Percentiles rank a stretch among this genome's conserved stretches.
Conservation (phyloP, 108 stramenopile species). For the Ochromonas danica region DNA sequence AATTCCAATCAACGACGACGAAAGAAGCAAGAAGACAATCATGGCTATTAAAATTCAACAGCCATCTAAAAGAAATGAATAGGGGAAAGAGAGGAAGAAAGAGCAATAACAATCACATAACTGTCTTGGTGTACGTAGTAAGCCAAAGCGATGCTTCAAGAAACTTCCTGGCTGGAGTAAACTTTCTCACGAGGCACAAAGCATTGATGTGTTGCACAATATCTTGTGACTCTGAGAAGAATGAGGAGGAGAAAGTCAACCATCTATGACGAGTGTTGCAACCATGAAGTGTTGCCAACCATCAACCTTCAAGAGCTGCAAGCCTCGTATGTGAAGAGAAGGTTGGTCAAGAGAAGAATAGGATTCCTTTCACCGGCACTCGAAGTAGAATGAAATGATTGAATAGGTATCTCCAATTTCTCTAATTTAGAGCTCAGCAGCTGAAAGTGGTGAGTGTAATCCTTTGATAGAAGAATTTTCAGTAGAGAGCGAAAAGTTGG, state of each 20-base stretch:
- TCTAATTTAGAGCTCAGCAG: slow-evolving; percentile 15
- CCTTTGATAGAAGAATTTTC: slow-evolving; percentile 9
- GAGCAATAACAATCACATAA: too few species aligned
- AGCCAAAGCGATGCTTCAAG: slow-evolving; percentile 14
- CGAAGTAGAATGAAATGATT: slow-evolving; percentile 10
- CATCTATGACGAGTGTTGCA: slow-evolving; percentile 15
- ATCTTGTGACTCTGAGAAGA: too few species aligned
- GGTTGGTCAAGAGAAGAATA: slow-evolving; percentile 15
- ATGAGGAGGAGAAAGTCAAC: slow-evolving; percentile 14
- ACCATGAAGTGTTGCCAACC: slow-evolving; percentile 14
- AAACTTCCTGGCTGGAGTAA: slow-evolving; percentile 15
- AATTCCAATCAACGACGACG: slow-evolving; percentile 15
- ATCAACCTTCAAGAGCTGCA: slow-evolving; percentile 10
- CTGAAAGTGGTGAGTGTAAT: slow-evolving; percentile 15
- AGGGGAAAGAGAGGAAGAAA: slow-evolving; percentile 15
- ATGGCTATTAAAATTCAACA: slow-evolving; percentile 17
- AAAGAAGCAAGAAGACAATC: slow-evolving; percentile 16
- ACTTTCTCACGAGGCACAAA: slow-evolving; percentile 15
- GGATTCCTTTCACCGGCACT: slow-evolving; percentile 8
- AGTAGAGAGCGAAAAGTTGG: slow-evolving; percentile 15
- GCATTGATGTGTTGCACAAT: slow-evolving; percentile 15
- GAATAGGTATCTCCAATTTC: slow-evolving; percentile 9
- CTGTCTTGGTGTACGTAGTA: too few species aligned
- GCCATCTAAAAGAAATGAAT: slow-evolving; percentile 17
- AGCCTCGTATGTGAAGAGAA: slow-evolving; percentile 15